A percentile compares a stretch with the other conserved stretches of the same genome.
These are phyloP conservation scores for Mycocentrospora acerina DNA, from an alignment of 2,329 filamentous ascomycete species.

Conservation along the genomic window DNA sequence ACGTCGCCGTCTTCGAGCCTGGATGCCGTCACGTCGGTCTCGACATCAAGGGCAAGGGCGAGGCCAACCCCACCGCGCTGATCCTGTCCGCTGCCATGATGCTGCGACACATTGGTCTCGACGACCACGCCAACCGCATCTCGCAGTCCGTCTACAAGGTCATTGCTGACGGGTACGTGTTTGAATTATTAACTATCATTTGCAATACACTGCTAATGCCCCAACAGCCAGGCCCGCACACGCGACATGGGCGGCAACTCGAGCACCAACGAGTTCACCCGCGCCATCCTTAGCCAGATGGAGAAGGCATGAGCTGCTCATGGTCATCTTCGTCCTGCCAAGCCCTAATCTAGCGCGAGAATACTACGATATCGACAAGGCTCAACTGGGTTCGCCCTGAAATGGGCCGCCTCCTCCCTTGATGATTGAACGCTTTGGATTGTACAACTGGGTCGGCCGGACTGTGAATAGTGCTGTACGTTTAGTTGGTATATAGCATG, in stretches of 20 bases:
- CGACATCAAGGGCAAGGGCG: slow-evolving; percentile 99
- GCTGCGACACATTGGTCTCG: slow-evolving; percentile 91
- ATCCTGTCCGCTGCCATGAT: slow-evolving; percentile 96
- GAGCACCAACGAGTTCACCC: slow-evolving; percentile 93
- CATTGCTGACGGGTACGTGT: slow-evolving; percentile 82
- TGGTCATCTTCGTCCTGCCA: slow-evolving; percentile 13
- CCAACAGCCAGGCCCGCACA: slow-evolving; percentile 76
- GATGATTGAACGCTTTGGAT: slow-evolving; percentile 26
- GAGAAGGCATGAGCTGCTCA: slow-evolving; percentile 55
- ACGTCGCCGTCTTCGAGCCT: slow-evolving; percentile 97
- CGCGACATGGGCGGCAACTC: slow-evolving; percentile 92
- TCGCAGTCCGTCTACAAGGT: slow-evolving; percentile 81
- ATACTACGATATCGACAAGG: slow-evolving; percentile 7
- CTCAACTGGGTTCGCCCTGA: slow-evolving; percentile 8
- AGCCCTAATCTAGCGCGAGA: slow-evolving; percentile 16
- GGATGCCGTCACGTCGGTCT: slow-evolving; percentile 99
- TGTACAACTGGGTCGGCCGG: slow-evolving; percentile 36
- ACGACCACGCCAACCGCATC: slow-evolving; percentile 98
- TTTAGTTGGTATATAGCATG: slow-evolving; percentile 45
- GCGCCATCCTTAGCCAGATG: slow-evolving; percentile 94
- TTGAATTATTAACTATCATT: background rate
- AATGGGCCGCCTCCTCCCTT: slow-evolving; percentile 15
- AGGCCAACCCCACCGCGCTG: slow-evolving; percentile 96
- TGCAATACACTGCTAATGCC: slow-evolving; percentile 28
- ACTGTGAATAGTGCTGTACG: slow-evolving; percentile 44